These are phyloP conservation scores for Candida jianshihensis DNA, from an alignment of 805 yeast genomes.

Conservation along the genomic window DNA sequence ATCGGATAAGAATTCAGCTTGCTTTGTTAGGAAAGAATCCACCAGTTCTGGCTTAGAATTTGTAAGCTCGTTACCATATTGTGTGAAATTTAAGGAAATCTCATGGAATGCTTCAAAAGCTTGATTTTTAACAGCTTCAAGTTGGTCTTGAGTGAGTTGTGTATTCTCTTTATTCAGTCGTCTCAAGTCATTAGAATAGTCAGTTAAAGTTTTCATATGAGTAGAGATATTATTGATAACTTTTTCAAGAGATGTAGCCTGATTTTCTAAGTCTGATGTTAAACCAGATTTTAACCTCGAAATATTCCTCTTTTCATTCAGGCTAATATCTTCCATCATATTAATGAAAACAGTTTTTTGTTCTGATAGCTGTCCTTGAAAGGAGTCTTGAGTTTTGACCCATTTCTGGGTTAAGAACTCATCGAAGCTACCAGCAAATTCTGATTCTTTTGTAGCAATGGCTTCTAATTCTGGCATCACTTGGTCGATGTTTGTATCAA, in stretches of 20 bases:
- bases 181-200: slow-evolving; percentile 8
- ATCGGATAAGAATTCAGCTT: slow-evolving; percentile 2
- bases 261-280: not conserved
- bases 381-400: slow-evolving; percentile 10
- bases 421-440: slow-evolving; percentile 10
- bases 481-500: slow-evolving; percentile 1
- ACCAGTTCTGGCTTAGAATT: slow-evolving; percentile 13
- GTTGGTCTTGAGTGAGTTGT: slow-evolving; percentile 10
- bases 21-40: slow-evolving; percentile 10
- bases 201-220: slow-evolving; percentile 8
- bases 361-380: slow-evolving; percentile 3
- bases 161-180: slow-evolving; percentile 9
- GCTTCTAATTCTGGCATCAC: slow-evolving; percentile 8
- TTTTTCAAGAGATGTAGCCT: not conserved
- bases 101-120: slow-evolving; percentile 10
- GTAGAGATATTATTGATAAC: slow-evolving; percentile 5
- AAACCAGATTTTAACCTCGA: slow-evolving; percentile 6
- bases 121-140: slow-evolving; percentile 7
- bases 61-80: slow-evolving; percentile 7
- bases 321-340: not conserved
- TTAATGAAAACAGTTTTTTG: slow-evolving; percentile 1
- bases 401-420: slow-evolving; percentile 11
- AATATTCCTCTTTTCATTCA: slow-evolving; percentile 14
- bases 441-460: slow-evolving; percentile 8
- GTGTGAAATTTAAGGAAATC: slow-evolving; percentile 8